These are phyloP conservation scores for Lecanicillium sp. DNA, from an alignment of 2,329 filamentous ascomycete genomes.

Conservation along the genomic window DNA sequence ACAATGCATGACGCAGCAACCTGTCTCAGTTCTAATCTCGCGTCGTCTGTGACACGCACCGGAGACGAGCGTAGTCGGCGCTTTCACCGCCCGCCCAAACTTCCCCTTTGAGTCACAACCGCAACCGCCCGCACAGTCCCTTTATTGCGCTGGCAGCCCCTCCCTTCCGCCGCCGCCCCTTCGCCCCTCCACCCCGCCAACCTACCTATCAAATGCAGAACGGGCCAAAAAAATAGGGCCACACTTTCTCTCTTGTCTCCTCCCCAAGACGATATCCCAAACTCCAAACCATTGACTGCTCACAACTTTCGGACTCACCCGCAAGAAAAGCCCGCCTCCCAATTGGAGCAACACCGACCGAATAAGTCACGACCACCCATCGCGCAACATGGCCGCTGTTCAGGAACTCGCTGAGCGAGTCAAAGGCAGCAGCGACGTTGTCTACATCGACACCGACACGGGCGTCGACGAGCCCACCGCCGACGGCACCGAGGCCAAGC, in stretches of 20 bases:
- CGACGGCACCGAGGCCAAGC: constrained; percentile 62
- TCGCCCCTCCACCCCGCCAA: constrained; percentile 8
- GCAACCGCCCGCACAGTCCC: constrained; percentile 1
- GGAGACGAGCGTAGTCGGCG: constrained; percentile 4
- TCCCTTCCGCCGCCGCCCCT: no score
- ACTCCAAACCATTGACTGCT: no score
- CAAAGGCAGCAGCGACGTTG: constrained; percentile 35
- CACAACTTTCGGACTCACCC: background rate
- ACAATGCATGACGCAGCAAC: no score
- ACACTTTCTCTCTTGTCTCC: no score
- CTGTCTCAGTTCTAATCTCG: no score
- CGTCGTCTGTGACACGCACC: no score
- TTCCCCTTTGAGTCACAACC: constrained; percentile 9
- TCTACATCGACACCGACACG: constrained; percentile 75
- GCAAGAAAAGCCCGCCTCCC: background rate
- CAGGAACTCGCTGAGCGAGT: constrained; percentile 44
- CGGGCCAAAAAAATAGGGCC: background rate
- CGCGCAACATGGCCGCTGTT: constrained; percentile 30
- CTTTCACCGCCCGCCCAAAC: constrained; percentile 7
- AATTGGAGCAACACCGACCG: no score
- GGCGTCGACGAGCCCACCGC: constrained; percentile 63
- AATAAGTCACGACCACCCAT: background rate
- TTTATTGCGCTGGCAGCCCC: constrained; percentile 1
- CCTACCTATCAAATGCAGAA: background rate
- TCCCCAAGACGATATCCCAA: no score